phyloP scores from a whole-genome alignment of 176 grass and related monocot genomes.

The Carex myosuroides region DNA sequence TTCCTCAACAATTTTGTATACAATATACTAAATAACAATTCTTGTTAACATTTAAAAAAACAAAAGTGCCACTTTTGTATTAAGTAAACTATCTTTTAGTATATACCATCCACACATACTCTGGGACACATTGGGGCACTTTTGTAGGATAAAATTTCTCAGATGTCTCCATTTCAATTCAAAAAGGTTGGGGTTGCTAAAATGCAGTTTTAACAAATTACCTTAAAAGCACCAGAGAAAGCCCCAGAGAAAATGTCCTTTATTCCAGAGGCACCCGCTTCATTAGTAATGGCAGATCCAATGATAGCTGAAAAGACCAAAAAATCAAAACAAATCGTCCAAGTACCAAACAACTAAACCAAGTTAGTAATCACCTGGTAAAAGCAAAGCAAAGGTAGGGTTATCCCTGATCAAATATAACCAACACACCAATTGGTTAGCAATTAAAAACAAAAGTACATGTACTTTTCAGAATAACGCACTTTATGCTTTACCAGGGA shows the following conservation, averaged over 20 bases:
- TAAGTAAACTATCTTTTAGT: not conserved
- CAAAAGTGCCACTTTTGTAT: not conserved
- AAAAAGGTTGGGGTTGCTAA: not conserved
- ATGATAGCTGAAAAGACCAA: conserved; percentile 27
- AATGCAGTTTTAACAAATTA: not conserved
- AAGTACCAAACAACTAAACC: not conserved
- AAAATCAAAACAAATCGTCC: not conserved
- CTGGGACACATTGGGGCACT: not conserved
- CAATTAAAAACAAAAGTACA: not conserved
- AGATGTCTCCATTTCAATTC: not conserved
- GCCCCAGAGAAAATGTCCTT: conserved; percentile 31
- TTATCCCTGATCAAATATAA: not conserved
- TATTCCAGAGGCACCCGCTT: conserved; percentile 15
- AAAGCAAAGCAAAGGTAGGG: not conserved
- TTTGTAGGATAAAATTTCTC: not conserved
- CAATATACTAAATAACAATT: not conserved
- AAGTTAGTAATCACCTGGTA: not conserved
- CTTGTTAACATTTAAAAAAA: not conserved
- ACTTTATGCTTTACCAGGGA: not conserved
- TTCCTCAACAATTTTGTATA: not conserved
- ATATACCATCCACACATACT: not conserved
- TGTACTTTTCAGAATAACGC: too few relatives aligned
- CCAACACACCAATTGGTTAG: not conserved
- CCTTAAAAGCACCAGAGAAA: conserved; percentile 45
- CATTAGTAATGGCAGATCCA: conserved; percentile 20